A percentile compares a stretch with the other conserved stretches of the same genome.
These are phyloP conservation scores for Emmonsiellopsis sp. DNA, from an alignment of 2,329 filamentous ascomycete species.

Conservation along the genomic window DNA sequence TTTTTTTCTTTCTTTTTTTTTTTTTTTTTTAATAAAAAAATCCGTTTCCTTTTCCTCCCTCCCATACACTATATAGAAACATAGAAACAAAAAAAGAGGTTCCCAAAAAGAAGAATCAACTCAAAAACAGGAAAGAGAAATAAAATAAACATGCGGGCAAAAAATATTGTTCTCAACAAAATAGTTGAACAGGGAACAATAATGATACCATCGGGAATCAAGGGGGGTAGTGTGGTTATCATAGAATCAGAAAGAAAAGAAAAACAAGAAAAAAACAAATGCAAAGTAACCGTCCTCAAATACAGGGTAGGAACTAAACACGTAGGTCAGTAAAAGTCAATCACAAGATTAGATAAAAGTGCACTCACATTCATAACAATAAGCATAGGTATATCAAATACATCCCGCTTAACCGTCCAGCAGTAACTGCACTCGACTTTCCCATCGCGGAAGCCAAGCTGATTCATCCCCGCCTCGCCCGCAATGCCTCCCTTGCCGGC, in stretches of 20 bases:
- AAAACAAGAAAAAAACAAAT: neutral
- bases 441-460: constrained; percentile 70
- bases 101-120: no score
- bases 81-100: no score
- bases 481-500: constrained; percentile 35
- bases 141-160: no score
- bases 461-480: constrained; percentile 60
- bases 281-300: constrained; percentile 3
- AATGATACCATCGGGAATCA: no score
- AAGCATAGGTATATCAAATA: constrained; percentile 97
- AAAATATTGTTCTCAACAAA: no score
- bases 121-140: no score
- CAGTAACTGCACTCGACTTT: constrained; percentile 93
- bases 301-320: constrained; percentile 21
- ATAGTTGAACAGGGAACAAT: no score
- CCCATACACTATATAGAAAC: no score
- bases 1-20: no score
- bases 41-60: no score
- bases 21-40: no score
- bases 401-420: constrained; percentile 93
- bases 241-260: no score
- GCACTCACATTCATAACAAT: constrained; percentile 92
- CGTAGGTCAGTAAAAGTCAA: constrained; percentile 4
- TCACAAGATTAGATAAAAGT: neutral
- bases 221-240: neutral